Base-by-base conservation (phyloP, 352 stramenopile species). In the Phytopythium chamaehyphon region DNA sequence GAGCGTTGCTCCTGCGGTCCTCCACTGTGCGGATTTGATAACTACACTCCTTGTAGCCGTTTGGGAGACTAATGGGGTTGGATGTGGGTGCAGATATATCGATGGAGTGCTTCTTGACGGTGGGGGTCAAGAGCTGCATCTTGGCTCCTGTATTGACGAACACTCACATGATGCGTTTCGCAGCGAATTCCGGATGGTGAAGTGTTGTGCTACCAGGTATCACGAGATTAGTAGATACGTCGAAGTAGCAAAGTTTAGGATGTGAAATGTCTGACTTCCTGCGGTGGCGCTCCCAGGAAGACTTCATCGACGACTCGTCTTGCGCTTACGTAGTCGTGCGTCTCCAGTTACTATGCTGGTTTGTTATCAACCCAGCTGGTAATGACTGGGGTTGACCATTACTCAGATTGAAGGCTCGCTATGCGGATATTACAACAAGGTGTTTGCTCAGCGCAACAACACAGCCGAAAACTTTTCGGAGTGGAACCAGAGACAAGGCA, bases 351-450 rank as follows among this genome's bases (percentile, higher is more conserved):
- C 19, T 31, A 10, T 31, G 42, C 19, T 35, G 11, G 31, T 10
- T 19, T 38, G 28, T 33, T 33, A 21, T 16, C 16, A 15, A 24
- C 21, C 6, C 15, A 49, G 42, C 42, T 46, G 16, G 39, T 43
- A 16, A 14, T 19, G 47, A 36, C 38, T 47, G 21, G 15, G 21
- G 15, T 51, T 36, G 35, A 38, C 16, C 19, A 42, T 15, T 35
- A 11, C 28, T n/a, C 18, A 90, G 78, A 55, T 90, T 31, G 71
- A 90, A 57, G 78, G 76, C 2, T 88, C 76, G 16, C 53, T 90
- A 9, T 90, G 78, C 40, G 78, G 78, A 6, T 88, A 88, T 51
- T 67, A 78, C 24, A 90, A 80, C 61, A 83, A 86, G 44, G 35
- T 54, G 2, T 90, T 88, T 55, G 66, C 56, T 9, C 69, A 86